These are phyloP conservation scores for Casuarina glauca DNA, from an alignment of 306 rosid genomes.

Conservation along the genomic window DNA sequence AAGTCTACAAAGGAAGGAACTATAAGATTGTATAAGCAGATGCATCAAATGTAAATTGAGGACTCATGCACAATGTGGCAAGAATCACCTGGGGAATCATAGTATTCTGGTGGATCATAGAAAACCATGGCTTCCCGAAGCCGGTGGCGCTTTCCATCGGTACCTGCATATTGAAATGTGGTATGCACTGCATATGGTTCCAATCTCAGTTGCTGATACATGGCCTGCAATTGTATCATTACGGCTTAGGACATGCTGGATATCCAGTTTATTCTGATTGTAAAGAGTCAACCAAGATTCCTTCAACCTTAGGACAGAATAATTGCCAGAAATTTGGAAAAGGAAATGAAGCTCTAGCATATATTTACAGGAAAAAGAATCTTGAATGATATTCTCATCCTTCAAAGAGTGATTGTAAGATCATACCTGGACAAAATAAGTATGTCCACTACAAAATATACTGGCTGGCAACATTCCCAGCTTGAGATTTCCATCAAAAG, in stretches of 20 bases:
- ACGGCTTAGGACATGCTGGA: slow-evolving; percentile 20
- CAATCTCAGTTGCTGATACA: slow-evolving; percentile 80
- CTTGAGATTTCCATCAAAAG: slow-evolving; percentile 89
- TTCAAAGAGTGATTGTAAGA: slow-evolving; percentile 21
- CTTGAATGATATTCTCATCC: background rate
- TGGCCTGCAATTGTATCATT: slow-evolving; percentile 57
- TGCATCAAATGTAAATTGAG: slow-evolving; percentile 19
- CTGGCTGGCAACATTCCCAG: slow-evolving; percentile 88
- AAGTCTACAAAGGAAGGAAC: background rate
- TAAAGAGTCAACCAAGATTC: slow-evolving; percentile 19
- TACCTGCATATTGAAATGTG: slow-evolving; percentile 88
- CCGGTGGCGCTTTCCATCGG: slow-evolving; percentile 95
- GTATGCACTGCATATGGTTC: slow-evolving; percentile 96
- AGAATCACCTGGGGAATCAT: slow-evolving; percentile 69
- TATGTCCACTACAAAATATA: slow-evolving; percentile 94
- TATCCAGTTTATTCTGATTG: slow-evolving; percentile 14
- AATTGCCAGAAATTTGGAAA: slow-evolving; percentile 19
- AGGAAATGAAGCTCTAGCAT: background rate
- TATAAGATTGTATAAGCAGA: slow-evolving; percentile 1
- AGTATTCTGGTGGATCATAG: slow-evolving; percentile 86
- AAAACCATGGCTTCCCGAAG: slow-evolving; percentile 93
- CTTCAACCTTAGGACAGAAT: slow-evolving; percentile 4
- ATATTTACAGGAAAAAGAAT: background rate
- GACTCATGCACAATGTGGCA: slow-evolving; percentile 5
- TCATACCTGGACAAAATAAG: slow-evolving; percentile 91